Conservation (phyloP, 2,329 filamentous ascomycete genomes). For the Amesomyces nigricolor region DNA sequence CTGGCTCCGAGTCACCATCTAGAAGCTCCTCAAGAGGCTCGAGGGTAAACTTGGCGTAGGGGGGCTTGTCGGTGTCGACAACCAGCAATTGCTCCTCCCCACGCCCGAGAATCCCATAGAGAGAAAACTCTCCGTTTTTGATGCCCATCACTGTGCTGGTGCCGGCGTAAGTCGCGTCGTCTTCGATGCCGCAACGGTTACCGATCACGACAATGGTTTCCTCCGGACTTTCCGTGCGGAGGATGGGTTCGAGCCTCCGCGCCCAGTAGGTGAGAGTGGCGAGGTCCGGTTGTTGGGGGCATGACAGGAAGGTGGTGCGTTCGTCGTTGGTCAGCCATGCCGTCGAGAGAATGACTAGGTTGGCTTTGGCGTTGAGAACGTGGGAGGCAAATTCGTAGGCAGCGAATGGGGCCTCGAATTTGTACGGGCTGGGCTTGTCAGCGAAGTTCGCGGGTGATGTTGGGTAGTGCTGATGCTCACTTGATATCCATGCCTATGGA, state of each 20-base stretch:
- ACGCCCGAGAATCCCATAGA: constrained; percentile 57
- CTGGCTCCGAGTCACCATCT: not conserved
- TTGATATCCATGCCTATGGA: constrained; percentile 53
- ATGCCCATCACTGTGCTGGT: constrained; percentile 58
- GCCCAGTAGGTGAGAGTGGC: constrained; percentile 63
- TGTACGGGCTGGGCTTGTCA: constrained; percentile 41
- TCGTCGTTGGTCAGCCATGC: constrained; percentile 57
- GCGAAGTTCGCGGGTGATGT: not conserved
- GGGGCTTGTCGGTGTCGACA: constrained; percentile 44
- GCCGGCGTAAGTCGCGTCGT: constrained; percentile 56
- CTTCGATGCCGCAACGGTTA: constrained; percentile 58
- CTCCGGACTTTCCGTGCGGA: constrained; percentile 37
- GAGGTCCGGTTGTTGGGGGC: constrained; percentile 48
- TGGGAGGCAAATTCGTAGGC: constrained; percentile 49
- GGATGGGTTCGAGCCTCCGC: constrained; percentile 52
- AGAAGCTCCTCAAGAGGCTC: constrained; percentile 20
- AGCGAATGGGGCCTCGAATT: constrained; percentile 42
- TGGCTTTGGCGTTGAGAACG: constrained; percentile 48
- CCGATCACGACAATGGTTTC: constrained; percentile 57
- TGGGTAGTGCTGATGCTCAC: constrained; percentile 33
- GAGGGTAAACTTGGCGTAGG: constrained; percentile 31
- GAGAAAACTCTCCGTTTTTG: constrained; percentile 49
- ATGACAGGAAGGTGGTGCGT: constrained; percentile 37
- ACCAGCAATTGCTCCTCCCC: constrained; percentile 55
- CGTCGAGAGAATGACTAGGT: constrained; percentile 60